A percentile compares a stretch with the other conserved stretches of the same genome.
Conservation (phyloP, 257 asterid genomes). For the Nicotiana sylvestris region DNA sequence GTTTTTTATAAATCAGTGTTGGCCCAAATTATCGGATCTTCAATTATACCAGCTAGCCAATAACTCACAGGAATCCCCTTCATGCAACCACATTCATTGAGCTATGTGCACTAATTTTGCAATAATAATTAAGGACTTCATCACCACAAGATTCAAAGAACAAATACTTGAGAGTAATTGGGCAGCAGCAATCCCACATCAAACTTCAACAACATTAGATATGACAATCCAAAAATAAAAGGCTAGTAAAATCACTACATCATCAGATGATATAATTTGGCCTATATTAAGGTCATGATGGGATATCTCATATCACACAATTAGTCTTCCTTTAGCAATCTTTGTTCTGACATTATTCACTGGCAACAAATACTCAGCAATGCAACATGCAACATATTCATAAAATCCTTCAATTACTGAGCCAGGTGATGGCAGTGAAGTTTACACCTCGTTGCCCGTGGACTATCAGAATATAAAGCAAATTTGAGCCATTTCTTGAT, state of each 20-base stretch:
- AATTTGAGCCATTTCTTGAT: not conserved
- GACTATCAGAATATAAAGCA: slow-evolving; percentile 5
- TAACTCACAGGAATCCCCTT: not conserved
- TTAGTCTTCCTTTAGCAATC: not conserved
- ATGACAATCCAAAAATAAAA: not conserved
- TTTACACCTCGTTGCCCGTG: not conserved
- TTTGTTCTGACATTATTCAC: not conserved
- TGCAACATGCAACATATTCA: not conserved
- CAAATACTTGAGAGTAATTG: not conserved
- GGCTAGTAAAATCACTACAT: not conserved
- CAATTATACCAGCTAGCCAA: not conserved
- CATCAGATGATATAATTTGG: not conserved
- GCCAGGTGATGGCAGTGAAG: not conserved
- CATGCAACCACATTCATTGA: not conserved
- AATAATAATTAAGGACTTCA: not conserved
- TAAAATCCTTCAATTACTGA: slow-evolving; percentile 3
- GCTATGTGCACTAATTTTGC: not conserved
- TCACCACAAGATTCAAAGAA: not conserved
- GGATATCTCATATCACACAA: not conserved
- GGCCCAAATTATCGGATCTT: not conserved
- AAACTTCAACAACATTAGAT: not conserved
- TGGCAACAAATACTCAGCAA: not conserved
- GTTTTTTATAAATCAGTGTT: not conserved
- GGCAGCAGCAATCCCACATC: slow-evolving; percentile 1
- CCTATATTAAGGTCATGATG: not conserved